Conservation (phyloP, 179 eudicot species). For the Actinidia polygama region DNA sequence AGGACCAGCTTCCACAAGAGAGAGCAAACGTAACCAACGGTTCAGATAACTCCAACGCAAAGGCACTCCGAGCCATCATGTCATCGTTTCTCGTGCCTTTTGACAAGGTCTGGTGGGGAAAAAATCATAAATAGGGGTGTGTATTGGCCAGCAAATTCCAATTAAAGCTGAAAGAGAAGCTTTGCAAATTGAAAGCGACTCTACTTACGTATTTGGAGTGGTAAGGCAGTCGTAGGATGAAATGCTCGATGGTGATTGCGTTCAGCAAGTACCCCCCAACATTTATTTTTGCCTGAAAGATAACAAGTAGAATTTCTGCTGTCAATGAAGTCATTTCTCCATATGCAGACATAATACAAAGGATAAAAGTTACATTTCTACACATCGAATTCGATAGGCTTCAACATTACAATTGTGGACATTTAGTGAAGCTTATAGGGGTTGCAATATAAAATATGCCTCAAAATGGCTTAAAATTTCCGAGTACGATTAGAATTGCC, state of each 20-base stretch:
- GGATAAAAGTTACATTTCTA: neutral
- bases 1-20: constrained; percentile 96
- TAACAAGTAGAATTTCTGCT: neutral
- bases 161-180: constrained; percentile 22
- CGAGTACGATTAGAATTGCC: too few species aligned
- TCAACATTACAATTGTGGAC: too few species aligned
- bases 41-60: constrained; percentile 85
- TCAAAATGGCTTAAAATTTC: too few species aligned
- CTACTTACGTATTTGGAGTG: constrained; percentile 69
- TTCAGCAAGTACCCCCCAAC: constrained; percentile 75
- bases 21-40: constrained; percentile 93
- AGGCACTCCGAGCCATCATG: constrained; percentile 50
- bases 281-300: constrained; percentile 69
- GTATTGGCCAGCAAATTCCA: neutral
- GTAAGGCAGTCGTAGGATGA: constrained; percentile 76
- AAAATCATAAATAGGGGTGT: neutral
- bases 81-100: constrained; percentile 60
- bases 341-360: neutral
- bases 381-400: neutral
- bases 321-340: neutral
- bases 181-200: neutral
- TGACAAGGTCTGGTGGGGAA: constrained; percentile 46
- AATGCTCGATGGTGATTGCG: constrained; percentile 89
- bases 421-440: too few species aligned
- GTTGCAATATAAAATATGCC: too few species aligned